Percentiles rank a stretch among this genome's conserved stretches.
Evolutionary conservation across 2,329 filamentous ascomycete genomes (phyloP).

Genomic region (Helotiales sp.): DNA sequence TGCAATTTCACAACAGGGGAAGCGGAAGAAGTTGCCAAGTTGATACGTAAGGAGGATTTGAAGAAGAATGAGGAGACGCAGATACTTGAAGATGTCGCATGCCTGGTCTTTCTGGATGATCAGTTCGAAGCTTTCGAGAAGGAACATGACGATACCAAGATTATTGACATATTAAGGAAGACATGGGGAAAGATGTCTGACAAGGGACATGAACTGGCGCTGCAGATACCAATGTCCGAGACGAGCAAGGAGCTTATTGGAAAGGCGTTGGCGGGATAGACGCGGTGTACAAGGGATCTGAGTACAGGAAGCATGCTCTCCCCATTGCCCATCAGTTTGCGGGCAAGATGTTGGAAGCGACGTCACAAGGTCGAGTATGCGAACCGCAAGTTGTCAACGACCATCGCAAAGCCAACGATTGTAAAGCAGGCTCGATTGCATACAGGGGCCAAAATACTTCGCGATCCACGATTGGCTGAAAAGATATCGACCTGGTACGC

Average conservation of each 20-base stretch:
- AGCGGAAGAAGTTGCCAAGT: conserved; percentile 61
- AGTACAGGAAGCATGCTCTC: too few species aligned
- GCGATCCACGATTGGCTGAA: too few species aligned
- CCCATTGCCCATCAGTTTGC: too few species aligned
- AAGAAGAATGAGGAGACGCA: conserved; percentile 66
- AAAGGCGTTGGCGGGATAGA: conserved; percentile 55
- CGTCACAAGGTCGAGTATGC: too few species aligned
- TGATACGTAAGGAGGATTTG: conserved; percentile 79
- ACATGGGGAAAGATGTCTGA: conserved; percentile 77
- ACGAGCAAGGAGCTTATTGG: conserved; percentile 60
- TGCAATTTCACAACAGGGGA: conserved; percentile 45
- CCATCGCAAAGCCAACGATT: too few species aligned
- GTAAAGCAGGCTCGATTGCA: too few species aligned
- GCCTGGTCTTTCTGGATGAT: conserved; percentile 83
- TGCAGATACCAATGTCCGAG: conserved; percentile 64
- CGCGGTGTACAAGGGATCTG: too few species aligned
- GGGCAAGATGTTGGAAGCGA: too few species aligned
- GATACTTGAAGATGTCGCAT: conserved; percentile 81
- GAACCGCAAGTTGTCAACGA: too few species aligned
- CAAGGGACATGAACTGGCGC: conserved; percentile 61
- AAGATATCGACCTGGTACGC: too few species aligned
- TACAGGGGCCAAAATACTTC: too few species aligned
- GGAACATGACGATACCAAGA: conserved; percentile 74
- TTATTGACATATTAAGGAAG: conserved; percentile 68
- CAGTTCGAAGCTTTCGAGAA: conserved; percentile 80